Evolutionary conservation across 179 eudicot genomes (phyloP).

Genomic region (Silene vulgaris): DNA sequence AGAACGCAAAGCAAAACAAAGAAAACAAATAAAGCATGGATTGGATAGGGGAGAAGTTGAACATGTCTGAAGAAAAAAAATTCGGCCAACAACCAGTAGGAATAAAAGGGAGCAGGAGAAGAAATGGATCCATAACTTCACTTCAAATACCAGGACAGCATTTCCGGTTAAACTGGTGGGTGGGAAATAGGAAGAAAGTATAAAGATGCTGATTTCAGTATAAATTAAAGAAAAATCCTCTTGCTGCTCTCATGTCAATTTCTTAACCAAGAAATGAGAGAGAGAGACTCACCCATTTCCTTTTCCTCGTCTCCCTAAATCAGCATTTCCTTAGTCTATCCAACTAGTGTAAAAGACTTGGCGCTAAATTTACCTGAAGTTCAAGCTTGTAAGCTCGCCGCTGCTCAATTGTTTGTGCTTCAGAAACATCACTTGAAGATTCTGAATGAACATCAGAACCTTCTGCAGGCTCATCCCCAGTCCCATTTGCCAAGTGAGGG

Average conservation of each 20-base stretch:
- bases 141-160: too few relatives aligned
- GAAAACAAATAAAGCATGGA: neutral
- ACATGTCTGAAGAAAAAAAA: neutral
- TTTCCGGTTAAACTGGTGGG: too few relatives aligned
- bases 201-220: too few relatives aligned
- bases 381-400: slow-evolving; percentile 98
- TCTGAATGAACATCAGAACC: slow-evolving; percentile 75
- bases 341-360: too few relatives aligned
- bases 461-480: slow-evolving; percentile 63
- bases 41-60: neutral
- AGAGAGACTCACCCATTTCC: too few relatives aligned
- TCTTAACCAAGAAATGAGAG: too few relatives aligned
- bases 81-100: neutral
- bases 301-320: too few relatives aligned
- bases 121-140: neutral
- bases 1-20: slow-evolving; percentile 23
- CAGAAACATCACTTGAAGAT: slow-evolving; percentile 75
- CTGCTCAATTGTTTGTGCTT: slow-evolving; percentile 80
- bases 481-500: slow-evolving; percentile 58
- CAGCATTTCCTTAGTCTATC: too few relatives aligned
- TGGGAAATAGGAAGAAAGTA: too few relatives aligned
- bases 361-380: slow-evolving; percentile 65
- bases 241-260: too few relatives aligned
- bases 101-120: neutral
- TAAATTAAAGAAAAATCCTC: too few relatives aligned